Base-by-base conservation (phyloP, 2,329 filamentous ascomycete species). In the Phialophora verrucosa region DNA sequence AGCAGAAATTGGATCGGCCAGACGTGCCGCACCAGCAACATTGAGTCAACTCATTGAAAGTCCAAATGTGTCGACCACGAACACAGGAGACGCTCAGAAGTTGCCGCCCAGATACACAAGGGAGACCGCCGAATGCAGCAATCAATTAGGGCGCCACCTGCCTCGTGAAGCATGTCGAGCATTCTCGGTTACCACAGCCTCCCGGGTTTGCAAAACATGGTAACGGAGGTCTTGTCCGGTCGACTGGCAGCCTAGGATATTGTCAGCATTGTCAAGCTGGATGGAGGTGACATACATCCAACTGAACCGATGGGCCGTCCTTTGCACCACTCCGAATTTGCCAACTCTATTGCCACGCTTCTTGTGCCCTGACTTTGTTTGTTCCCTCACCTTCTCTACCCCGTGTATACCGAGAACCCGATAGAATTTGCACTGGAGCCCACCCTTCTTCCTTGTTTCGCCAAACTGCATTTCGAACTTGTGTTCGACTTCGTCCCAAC, bases 401-500 rank as follows among this genome's bases (percentile, higher is more conserved):
- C 77, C 78, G 69, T 81, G 78, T 62, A 79, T 76, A 65, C 78
- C 78, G 63, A 83, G 79, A 63, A 81, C 78, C n/a, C 81, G 79
- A 71, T 83, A 83, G 70, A 81, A 83, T 67, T 81, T 82, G 76
- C 81, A 83, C 71, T 83, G 81, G 23, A 83, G 80, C 0, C 81
- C 81, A 66, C 79, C 77, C 71, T 81, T 81, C 4, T 76, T 77
- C 14, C 77, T 74, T 25, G 77, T 74, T 17, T 77, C 76, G 12
- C 71, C 73, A 62, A 82, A 83, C 64, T 81, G 79, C 0, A 70
- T 73, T 69, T 80, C 79, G 69, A 81, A 83, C 63, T 75, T 76
- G 61, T 80, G 76, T 29, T 77, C 76, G 25, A 83, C 78, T 66
- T 80, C 76, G 66, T 79, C 79, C 81, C 81, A 83, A 66, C 81